Evolutionary conservation across 1,284 basidiomycete genomes (phyloP).

Genomic region (Naganishia sp.): DNA sequence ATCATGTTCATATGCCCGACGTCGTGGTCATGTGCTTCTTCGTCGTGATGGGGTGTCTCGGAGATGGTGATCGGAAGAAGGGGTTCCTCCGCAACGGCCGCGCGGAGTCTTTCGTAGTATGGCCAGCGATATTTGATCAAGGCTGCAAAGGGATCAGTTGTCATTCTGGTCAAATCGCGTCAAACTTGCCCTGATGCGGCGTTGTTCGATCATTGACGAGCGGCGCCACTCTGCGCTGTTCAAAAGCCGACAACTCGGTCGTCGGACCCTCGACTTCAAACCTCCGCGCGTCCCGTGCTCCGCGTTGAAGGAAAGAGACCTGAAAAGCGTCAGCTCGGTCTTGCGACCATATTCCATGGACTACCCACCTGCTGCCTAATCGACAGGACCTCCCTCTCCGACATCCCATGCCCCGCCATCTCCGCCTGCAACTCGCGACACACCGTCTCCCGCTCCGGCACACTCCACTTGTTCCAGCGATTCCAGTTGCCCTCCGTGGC

Average conservation of each 20-base stretch:
- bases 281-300: constrained; percentile 7
- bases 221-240: constrained; percentile 12
- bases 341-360: neutral
- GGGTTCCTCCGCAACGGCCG: neutral
- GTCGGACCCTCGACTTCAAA: constrained; percentile 7
- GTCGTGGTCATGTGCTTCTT: neutral
- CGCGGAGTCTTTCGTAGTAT: constrained; percentile 20
- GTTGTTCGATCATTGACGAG: neutral
- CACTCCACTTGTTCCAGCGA: constrained; percentile 6
- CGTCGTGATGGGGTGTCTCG: neutral
- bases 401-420: constrained; percentile 20
- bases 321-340: neutral
- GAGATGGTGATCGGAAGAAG: neutral
- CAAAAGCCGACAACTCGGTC: neutral
- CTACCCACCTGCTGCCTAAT: constrained; percentile 20
- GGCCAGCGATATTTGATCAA: constrained; percentile 21
- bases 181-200: constrained; percentile 14
- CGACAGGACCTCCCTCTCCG: constrained; percentile 20
- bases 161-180: too few species aligned
- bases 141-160: neutral
- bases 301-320: constrained; percentile 20
- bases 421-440: constrained; percentile 8
- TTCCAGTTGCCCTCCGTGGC: constrained; percentile 13
- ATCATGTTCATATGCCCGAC: constrained; percentile 8
- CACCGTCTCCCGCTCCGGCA: constrained; percentile 11